Percentiles rank a stretch among this genome's conserved stretches.
Conservation (phyloP, 2,329 filamentous ascomycete genomes). For the Ophiostoma piceae region DNA sequence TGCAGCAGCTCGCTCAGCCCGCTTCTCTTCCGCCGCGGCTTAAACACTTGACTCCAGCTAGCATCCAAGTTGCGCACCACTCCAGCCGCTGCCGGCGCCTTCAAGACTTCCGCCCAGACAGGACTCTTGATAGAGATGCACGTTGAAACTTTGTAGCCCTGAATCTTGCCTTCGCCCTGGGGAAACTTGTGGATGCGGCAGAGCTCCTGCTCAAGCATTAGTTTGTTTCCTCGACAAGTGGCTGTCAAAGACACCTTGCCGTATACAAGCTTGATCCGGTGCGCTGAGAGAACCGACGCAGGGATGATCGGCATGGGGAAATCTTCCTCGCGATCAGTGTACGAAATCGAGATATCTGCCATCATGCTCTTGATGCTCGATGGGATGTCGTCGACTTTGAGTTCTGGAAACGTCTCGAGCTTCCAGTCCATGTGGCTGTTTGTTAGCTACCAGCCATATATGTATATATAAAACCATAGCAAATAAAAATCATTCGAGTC, state of each 20-base stretch:
- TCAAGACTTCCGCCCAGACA: slow-evolving; percentile 20
- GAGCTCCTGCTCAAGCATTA: slow-evolving; percentile 37
- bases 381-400: slow-evolving; percentile 26
- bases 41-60: slow-evolving; percentile 22
- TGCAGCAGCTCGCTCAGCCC: slow-evolving; percentile 22
- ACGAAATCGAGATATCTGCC: slow-evolving; percentile 29
- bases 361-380: slow-evolving; percentile 29
- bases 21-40: not conserved
- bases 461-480: not conserved
- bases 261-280: slow-evolving; percentile 31
- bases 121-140: slow-evolving; percentile 17
- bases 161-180: not conserved
- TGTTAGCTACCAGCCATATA: slow-evolving; percentile 24
- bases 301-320: slow-evolving; percentile 33
- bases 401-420: slow-evolving; percentile 32
- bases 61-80: slow-evolving; percentile 22
- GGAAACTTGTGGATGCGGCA: slow-evolving; percentile 35
- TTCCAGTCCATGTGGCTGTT: slow-evolving; percentile 38
- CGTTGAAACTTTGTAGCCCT: not conserved
- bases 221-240: slow-evolving; percentile 32
- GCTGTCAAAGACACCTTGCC: slow-evolving; percentile 36
- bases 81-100: not conserved
- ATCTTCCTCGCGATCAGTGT: slow-evolving; percentile 21
- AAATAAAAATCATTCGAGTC: not conserved
- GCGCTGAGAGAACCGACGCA: slow-evolving; percentile 16